A percentile compares a stretch with the other conserved stretches of the same genome.
phyloP scores from a whole-genome alignment of 1,139 yeast species.

The Hyphopichia khmerensis region DNA sequence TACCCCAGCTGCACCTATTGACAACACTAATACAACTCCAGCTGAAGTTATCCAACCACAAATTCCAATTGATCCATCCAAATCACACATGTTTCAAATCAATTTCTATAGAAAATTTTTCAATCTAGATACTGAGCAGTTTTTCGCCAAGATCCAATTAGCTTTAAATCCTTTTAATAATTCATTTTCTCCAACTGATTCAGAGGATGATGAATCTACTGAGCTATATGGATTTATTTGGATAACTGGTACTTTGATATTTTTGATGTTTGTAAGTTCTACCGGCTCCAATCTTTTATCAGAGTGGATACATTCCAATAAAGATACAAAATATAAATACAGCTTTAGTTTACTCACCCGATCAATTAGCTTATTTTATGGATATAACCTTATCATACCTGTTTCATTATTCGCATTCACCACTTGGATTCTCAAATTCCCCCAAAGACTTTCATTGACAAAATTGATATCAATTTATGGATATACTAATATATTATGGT shows the following conservation, averaged over 20 bases:
- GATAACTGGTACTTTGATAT: conserved; percentile 78
- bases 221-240: conserved; percentile 84
- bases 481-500: conserved; percentile 76
- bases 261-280: conserved; percentile 69
- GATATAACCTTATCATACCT: conserved; percentile 70
- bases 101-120: conserved; percentile 59
- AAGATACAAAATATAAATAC: conserved; percentile 49
- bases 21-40: conserved; percentile 6
- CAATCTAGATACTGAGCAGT: conserved; percentile 63
- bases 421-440: conserved; percentile 42
- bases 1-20: too few relatives aligned
- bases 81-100: conserved; percentile 52
- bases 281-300: conserved; percentile 49
- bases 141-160: conserved; percentile 42
- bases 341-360: conserved; percentile 62
- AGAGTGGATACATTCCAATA: conserved; percentile 44
- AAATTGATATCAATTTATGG: conserved; percentile 66
- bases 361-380: conserved; percentile 67
- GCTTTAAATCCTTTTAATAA: conserved; percentile 47
- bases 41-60: conserved; percentile 20
- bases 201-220: conserved; percentile 31
- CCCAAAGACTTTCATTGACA: conserved; percentile 38
- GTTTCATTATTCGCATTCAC: conserved; percentile 48
- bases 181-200: conserved; percentile 16
- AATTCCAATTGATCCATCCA: conserved; percentile 13